phyloP scores from a whole-genome alignment of 106 monocot genomes.

The Gastrodia elata region DNA sequence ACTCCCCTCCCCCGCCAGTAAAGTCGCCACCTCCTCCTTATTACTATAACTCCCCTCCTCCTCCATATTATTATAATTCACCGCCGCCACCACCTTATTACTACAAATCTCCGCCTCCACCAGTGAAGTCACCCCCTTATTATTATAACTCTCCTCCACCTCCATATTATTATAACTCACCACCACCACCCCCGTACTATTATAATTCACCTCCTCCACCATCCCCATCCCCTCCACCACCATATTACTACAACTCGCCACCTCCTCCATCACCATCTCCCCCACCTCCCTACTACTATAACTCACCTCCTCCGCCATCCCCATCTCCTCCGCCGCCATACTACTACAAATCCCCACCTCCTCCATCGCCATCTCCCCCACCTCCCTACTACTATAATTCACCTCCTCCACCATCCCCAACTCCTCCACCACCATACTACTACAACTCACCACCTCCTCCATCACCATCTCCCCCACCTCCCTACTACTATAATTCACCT shows the following conservation, averaged over 20 bases:
- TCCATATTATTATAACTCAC: slow-evolving; percentile 20
- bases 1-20: slow-evolving; percentile 12
- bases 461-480: slow-evolving; percentile 10
- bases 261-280: slow-evolving; percentile 19
- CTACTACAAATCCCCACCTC: slow-evolving; percentile 18
- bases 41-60: slow-evolving; percentile 15
- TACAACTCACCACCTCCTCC: slow-evolving; percentile 19
- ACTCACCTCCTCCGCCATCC: slow-evolving; percentile 17
- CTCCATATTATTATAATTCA: not conserved
- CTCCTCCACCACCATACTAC: slow-evolving; percentile 2
- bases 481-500: not conserved
- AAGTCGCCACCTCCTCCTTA: slow-evolving; percentile 5
- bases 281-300: slow-evolving; percentile 15
- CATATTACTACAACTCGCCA: slow-evolving; percentile 18
- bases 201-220: slow-evolving; percentile 31
- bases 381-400: slow-evolving; percentile 15
- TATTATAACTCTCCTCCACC: slow-evolving; percentile 26
- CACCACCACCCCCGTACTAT: slow-evolving; percentile 19
- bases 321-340: slow-evolving; percentile 13
- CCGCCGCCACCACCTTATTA: slow-evolving; percentile 4
- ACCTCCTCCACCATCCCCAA: slow-evolving; percentile 13
- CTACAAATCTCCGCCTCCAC: slow-evolving; percentile 11
- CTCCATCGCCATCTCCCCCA: slow-evolving; percentile 18
- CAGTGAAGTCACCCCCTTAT: not conserved
- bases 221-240: slow-evolving; percentile 15